These are phyloP conservation scores for Austroboletus eburneus DNA, from an alignment of 768 basidiomycete genomes.

Conservation along the genomic window DNA sequence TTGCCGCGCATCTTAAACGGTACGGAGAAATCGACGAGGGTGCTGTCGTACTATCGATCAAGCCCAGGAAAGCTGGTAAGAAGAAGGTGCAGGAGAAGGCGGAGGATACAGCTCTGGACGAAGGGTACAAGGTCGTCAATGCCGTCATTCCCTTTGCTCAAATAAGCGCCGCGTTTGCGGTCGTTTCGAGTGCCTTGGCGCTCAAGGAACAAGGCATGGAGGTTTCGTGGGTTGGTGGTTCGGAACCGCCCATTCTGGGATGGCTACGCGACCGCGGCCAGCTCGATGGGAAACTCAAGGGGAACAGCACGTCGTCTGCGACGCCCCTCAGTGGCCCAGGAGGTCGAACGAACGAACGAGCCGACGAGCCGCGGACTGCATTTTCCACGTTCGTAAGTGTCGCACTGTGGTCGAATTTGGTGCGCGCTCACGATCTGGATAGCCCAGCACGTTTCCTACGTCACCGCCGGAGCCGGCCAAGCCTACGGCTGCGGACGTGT, in stretches of 20 bases:
- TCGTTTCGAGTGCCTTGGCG: constrained; percentile 57
- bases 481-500: constrained; percentile 29
- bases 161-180: constrained; percentile 73
- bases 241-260: constrained; percentile 64
- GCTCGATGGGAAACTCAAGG: constrained; percentile 33
- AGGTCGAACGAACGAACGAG: background rate
- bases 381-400: constrained; percentile 43
- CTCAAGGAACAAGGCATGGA: constrained; percentile 59
- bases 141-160: constrained; percentile 76
- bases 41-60: constrained; percentile 66
- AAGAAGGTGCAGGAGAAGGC: constrained; percentile 34
- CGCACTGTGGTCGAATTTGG: background rate
- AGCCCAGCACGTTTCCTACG: constrained; percentile 19
- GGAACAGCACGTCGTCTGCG: constrained; percentile 9
- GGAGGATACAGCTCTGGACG: constrained; percentile 30
- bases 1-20: constrained; percentile 42
- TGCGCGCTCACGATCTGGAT: constrained; percentile 7
- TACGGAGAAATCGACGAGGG: constrained; percentile 63
- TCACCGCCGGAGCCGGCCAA: constrained; percentile 19
- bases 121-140: constrained; percentile 49
- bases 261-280: constrained; percentile 75
- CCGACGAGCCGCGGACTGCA: constrained; percentile 10
- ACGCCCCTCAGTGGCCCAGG: constrained; percentile 19
- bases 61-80: constrained; percentile 42
- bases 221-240: constrained; percentile 66